These are phyloP conservation scores for Kuraishia hungarica DNA, from an alignment of 805 yeast species.

Conservation along the genomic window DNA sequence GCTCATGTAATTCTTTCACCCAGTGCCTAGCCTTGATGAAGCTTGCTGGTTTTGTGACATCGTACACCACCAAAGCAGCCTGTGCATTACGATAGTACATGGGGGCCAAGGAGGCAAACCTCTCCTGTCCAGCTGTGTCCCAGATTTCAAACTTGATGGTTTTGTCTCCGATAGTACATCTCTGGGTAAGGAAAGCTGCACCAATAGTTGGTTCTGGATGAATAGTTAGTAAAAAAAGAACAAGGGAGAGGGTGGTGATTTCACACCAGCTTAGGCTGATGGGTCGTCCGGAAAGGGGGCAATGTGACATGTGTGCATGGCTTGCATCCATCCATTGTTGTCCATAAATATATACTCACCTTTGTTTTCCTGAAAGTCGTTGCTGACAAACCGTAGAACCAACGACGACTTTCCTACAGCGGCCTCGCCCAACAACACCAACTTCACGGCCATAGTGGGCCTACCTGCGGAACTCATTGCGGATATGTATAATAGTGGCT, in stretches of 20 bases:
- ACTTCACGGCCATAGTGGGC: conserved; percentile 64
- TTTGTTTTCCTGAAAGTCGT: conserved; percentile 94
- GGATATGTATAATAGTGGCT: not conserved
- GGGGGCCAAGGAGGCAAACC: conserved; percentile 94
- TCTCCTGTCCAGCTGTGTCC: conserved; percentile 98
- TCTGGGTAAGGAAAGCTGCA: conserved; percentile 93
- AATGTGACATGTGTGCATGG: not conserved
- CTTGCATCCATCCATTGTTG: not conserved
- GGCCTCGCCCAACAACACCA: conserved; percentile 92
- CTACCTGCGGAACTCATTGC: conserved; percentile 2
- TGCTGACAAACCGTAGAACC: conserved; percentile 85
- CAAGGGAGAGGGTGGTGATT: no score
- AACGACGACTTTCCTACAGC: conserved; percentile 96
- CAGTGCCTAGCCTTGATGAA: conserved; percentile 96
- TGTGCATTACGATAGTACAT: conserved; percentile 97
- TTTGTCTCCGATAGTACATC: conserved; percentile 78
- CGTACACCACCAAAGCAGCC: conserved; percentile 93
- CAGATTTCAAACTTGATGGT: conserved; percentile 89
- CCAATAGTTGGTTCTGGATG: conserved; percentile 85
- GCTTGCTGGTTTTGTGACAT: conserved; percentile 89
- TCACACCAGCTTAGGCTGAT: no score
- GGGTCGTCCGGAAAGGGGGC: not conserved
- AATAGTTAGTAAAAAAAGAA: not conserved
- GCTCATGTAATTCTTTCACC: conserved; percentile 94
- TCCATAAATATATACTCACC: conserved; percentile 16